phyloP scores from a whole-genome alignment of 495 filamentous ascomycete genomes.

The Penicillium manginii region DNA sequence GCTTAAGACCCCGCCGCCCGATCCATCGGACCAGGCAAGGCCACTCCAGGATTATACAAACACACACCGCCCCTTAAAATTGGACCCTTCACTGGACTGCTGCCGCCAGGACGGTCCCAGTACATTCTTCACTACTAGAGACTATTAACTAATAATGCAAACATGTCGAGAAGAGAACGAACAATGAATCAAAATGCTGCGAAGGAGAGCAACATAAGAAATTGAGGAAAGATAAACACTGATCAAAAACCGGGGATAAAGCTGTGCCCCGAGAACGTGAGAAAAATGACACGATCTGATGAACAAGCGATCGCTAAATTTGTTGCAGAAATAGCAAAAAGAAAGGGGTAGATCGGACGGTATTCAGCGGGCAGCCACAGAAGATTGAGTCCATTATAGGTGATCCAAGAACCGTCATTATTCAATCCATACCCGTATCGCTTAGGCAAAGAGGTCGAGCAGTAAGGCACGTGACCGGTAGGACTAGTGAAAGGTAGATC shows the following conservation, averaged over 20 bases:
- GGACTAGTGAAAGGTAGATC: background rate
- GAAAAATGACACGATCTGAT: conserved; percentile 1
- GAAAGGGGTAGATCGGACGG: conserved; percentile 2
- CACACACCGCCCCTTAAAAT: too few species aligned
- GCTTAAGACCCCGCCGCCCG: too few species aligned
- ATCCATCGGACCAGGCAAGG: too few species aligned
- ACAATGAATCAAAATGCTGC: too few species aligned
- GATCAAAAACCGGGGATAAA: background rate
- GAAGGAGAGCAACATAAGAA: conserved; percentile 4
- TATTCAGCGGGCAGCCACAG: conserved; percentile 30
- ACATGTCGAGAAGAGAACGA: too few species aligned
- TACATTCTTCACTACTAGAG: too few species aligned
- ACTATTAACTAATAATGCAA: too few species aligned
- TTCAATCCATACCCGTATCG: conserved; percentile 13
- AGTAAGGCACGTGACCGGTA: background rate
- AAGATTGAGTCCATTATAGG: conserved; percentile 12
- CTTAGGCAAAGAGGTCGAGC: background rate
- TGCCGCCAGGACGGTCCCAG: too few species aligned
- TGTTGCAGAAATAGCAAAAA: background rate
- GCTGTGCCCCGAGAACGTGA: background rate
- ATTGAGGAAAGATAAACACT: background rate
- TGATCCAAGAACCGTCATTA: conserved; percentile 15
- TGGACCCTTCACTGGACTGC: too few species aligned
- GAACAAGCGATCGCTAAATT: background rate
- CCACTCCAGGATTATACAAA: too few species aligned